phyloP scores from a whole-genome alignment of 129 eudicot genomes.

The sunflower (Helianthus annuus) region HanXRQr2.0-SUNRISE NC_035434.2:134270737-134271236 shows the following conservation, averaged over 20 bases:
- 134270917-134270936: conserved; percentile 35
- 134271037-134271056: conserved; percentile 42
- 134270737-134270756: conserved; percentile 39
- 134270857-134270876: conserved; percentile 59
- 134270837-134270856: conserved; percentile 52
- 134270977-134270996: conserved; percentile 55
- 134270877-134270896: conserved; percentile 57
- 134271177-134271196: conserved; percentile 63
- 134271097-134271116: too few species aligned
- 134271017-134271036: conserved; percentile 58
- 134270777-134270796: conserved; percentile 25
- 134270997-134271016: conserved; percentile 76
- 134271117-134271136: conserved; percentile 40
- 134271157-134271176: conserved; percentile 65
- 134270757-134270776: conserved; percentile 37
- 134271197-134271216: conserved; percentile 34
- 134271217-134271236: conserved; percentile 64
- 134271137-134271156: conserved; percentile 36
- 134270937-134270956: conserved; percentile 32
- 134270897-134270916: conserved; percentile 71
- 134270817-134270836: conserved; percentile 37
- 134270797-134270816: background rate
- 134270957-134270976: conserved; percentile 31
- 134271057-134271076: conserved; percentile 7
- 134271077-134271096: background rate